Percentiles rank a stretch among this genome's conserved stretches.
These are phyloP conservation scores for Sphaerostilbella broomeana DNA, from an alignment of 2,329 filamentous ascomycete species.

Conservation along the genomic window DNA sequence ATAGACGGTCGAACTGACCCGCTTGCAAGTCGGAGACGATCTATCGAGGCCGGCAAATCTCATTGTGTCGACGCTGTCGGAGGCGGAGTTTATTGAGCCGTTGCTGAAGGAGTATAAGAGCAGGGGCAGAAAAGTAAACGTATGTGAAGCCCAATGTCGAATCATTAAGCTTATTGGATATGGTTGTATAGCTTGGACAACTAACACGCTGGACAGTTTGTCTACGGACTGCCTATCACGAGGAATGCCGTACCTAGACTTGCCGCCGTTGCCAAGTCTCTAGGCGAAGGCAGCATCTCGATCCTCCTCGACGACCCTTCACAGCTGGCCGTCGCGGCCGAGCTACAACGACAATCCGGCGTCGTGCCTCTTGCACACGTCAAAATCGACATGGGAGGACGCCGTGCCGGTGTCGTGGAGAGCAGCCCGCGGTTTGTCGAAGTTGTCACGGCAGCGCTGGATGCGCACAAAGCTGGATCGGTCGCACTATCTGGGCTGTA, in stretches of 20 bases:
- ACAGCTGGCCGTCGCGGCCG: conserved; percentile 47
- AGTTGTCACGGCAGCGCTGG: conserved; percentile 30
- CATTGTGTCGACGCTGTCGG: conserved; percentile 67
- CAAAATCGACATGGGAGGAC: conserved; percentile 68
- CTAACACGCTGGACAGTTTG: conserved; percentile 37
- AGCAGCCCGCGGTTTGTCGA: conserved; percentile 45
- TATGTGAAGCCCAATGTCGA: conserved; percentile 27
- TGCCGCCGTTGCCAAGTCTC: conserved; percentile 43
- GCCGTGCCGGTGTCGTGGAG: conserved; percentile 58
- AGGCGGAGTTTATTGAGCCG: conserved; percentile 61
- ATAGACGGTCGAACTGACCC: conserved; percentile 59
- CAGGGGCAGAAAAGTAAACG: conserved; percentile 51
- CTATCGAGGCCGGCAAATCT: conserved; percentile 47
- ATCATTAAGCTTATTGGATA: not conserved
- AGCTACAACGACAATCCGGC: conserved; percentile 36
- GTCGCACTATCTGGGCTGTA: conserved; percentile 58
- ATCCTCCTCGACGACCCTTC: conserved; percentile 64
- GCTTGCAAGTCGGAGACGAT: conserved; percentile 60
- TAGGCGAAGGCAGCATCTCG: conserved; percentile 52
- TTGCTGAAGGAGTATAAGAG: conserved; percentile 52
- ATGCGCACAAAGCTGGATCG: conserved; percentile 22
- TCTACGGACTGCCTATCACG: conserved; percentile 67
- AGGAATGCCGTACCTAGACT: conserved; percentile 56
- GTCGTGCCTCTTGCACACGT: conserved; percentile 53
- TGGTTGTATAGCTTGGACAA: not conserved